Base-by-base conservation (phyloP, 305 asterid species). In the Fraxinus nigra region DNA sequence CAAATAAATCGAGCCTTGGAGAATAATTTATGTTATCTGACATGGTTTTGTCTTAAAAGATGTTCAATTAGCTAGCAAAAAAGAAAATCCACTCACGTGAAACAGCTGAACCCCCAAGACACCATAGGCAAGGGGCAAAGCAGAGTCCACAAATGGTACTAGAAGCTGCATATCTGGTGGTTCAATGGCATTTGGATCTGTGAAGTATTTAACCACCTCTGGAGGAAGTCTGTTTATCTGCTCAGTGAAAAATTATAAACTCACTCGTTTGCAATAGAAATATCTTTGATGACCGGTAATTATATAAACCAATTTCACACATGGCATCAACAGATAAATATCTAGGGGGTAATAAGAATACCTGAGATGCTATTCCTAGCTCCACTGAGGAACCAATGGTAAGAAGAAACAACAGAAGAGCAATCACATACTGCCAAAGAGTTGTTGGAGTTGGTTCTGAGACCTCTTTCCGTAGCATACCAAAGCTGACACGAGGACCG, bases 401-500 rank as follows among this genome's bases (percentile, higher is more conserved):
- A 82, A 95, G 96, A 87, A 95, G 93, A 87, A 94, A 89, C 85
- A 93, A 86, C 82, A 95, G 86, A 82, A 95, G 82, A 83, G 97
- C 97, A 85, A 95, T 95, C 84, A 95, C 98, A 87, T 93, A 93
- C 87, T 95, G 98, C 98, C 98, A 95, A 79, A 95, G 97, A 9
- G 98, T 92, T 70, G 98, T 95, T 79, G 90, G 93, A 77, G 91
- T 92, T 73, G 98, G 98, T 86, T 95, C 98, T 67, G 98, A 95
- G 80, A 95, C 98, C 90, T 95, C 98, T 86, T 90, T 95, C 37
- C 94, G 92, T 80, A 95, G 89, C 95, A 95, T 80, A 76, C 98
- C 98, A 89, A 95, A 95, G 91, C 98, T 95, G 86, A 93, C 98
- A 43, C 98, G 93, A 81, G 98, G 97, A 80, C 98, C 98, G 85